Percentiles rank a stretch among this genome's conserved stretches.
Evolutionary conservation across 257 asterid genomes (phyloP).

Genomic region (Prunella vulgaris): DNA sequence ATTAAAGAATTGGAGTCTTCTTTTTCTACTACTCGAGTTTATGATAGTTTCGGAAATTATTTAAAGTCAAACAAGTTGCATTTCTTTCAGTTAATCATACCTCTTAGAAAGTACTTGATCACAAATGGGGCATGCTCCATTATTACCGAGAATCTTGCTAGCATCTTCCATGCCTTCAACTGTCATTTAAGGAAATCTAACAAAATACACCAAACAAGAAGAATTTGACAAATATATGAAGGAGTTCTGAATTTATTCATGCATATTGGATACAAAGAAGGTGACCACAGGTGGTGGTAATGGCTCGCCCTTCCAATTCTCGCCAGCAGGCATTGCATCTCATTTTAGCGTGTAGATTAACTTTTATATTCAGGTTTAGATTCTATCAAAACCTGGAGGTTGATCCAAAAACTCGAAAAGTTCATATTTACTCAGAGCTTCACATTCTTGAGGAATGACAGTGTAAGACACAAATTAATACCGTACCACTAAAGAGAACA

Average conservation of each 20-base stretch:
- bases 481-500: not conserved
- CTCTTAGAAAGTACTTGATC: constrained; percentile 98
- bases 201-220: constrained; percentile 12
- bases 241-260: not conserved
- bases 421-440: not conserved
- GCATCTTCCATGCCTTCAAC: constrained; percentile 87
- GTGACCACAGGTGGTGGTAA: constrained; percentile 94
- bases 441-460: not conserved
- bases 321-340: constrained; percentile 98
- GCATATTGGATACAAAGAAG: constrained; percentile 69
- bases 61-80: not conserved
- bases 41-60: not conserved
- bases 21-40: not conserved
- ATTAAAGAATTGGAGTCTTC: not conserved
- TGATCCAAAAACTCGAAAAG: not conserved
- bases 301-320: constrained; percentile 88
- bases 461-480: not conserved
- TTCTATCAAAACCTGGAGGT: constrained; percentile 21
- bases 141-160: constrained; percentile 69
- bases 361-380: constrained; percentile 16
- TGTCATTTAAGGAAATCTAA: constrained; percentile 46
- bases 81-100: constrained; percentile 27
- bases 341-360: constrained; percentile 43
- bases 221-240: constrained; percentile 2
- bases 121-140: constrained; percentile 93